Base-by-base conservation (phyloP, 257 asterid species). In the Solanum chiquidenum region DNA sequence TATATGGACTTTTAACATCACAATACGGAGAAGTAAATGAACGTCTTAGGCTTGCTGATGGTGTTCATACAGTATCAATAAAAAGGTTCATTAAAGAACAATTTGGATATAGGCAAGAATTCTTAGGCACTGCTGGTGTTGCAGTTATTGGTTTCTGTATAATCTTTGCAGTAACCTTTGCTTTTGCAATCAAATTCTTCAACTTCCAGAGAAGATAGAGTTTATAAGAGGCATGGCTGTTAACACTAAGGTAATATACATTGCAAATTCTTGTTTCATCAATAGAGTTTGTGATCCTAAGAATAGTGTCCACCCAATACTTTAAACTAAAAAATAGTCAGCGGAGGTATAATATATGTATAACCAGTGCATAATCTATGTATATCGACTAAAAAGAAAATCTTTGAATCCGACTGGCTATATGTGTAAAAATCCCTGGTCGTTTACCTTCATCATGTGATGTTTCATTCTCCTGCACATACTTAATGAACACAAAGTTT, bases 1-100 rank as follows among this genome's bases (percentile, higher is more conserved):
- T 96, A 69, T 95, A 96, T 27, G 99, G 99, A 5, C 96, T 96
- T 64, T 87, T 96, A 33, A 93, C 98, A 10, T 94, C 98, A 31
- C 99, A 95, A 68, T 95, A 93, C 12, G 99, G 98, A 8, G 97
- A 96, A 89, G 25, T 93, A 86, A 87, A 88, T 25, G 91, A 91
- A 20, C 38, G 6, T 16, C 93, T 95, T 23, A 91, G 25, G 91
- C 94, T 95, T 44, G 89, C 91, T 23, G 98, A 95, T 89, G 96
- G 98, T 0, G 87, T 90, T 42, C 88, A 34, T 46, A 46, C 93
- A 5, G 85, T 92, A 89, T 93, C 95, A 10, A 85, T 92, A 75
- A 95, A 91, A 85, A 91, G 90, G 90, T 90, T 96, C 87, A 93
- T 96, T 14, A 89, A 89, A 69, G 91, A 88, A 35, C 94, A 92